phyloP scores from a whole-genome alignment of 2,329 filamentous ascomycete genomes.

The Rachicladosporium sp. region DNA sequence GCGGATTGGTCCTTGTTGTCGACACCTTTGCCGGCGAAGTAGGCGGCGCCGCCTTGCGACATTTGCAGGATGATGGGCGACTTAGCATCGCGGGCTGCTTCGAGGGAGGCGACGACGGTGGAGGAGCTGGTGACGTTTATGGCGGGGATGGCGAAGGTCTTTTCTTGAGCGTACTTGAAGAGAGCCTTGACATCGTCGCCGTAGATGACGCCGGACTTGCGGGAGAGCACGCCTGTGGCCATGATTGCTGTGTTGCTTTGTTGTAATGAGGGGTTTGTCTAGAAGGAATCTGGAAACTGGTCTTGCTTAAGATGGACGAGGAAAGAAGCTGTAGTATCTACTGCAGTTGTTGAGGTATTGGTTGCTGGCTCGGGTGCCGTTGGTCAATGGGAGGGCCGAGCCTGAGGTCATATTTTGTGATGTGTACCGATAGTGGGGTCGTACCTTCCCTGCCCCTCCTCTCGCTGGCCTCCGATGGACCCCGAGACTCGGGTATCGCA shows the following conservation, averaged over 20 bases:
- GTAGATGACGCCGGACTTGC: slow-evolving; percentile 28
- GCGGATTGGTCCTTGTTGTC: slow-evolving; percentile 73
- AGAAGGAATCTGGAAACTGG: no score
- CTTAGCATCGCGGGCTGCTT: slow-evolving; percentile 88
- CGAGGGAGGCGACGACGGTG: slow-evolving; percentile 72
- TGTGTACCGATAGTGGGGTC: no score
- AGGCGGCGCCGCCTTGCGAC: slow-evolving; percentile 81
- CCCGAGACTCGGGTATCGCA: no score
- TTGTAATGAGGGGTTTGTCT: neutral
- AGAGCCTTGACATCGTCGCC: slow-evolving; percentile 38
- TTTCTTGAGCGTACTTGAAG: slow-evolving; percentile 81
- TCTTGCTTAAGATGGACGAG: no score
- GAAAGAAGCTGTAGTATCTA: no score
- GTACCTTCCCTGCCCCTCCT: no score
- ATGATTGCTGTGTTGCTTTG: slow-evolving; percentile 8
- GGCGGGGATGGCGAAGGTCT: slow-evolving; percentile 67
- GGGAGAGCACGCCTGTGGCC: slow-evolving; percentile 18
- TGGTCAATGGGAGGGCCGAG: no score
- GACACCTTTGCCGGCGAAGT: slow-evolving; percentile 50
- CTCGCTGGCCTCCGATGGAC: no score
- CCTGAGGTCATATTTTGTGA: no score
- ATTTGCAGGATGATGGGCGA: slow-evolving; percentile 86
- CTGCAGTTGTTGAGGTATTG: no score
- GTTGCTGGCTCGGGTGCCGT: no score
- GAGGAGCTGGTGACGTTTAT: slow-evolving; percentile 86